Evolutionary conservation across 1,284 basidiomycete species (phyloP).

Genomic region (Pseudozyma flocculosa): DNA sequence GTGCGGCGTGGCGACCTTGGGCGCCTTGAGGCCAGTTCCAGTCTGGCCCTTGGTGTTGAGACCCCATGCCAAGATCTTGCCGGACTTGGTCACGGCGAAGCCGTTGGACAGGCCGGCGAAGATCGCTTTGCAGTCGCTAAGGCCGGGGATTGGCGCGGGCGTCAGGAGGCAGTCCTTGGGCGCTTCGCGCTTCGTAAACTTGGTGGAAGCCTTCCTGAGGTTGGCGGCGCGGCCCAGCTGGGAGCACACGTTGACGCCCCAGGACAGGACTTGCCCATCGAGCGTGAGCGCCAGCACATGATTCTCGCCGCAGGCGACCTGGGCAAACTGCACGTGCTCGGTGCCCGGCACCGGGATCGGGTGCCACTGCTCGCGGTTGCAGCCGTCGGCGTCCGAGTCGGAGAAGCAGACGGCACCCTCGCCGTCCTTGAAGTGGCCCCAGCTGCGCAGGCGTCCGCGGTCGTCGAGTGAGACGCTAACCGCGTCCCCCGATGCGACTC

Average conservation of each 20-base stretch:
- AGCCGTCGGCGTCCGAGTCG: constrained; percentile 40
- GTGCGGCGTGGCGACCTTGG: constrained; percentile 69
- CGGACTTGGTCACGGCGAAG: constrained; percentile 80
- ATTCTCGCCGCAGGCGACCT: constrained; percentile 78
- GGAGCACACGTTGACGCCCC: constrained; percentile 80
- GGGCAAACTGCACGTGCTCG: constrained; percentile 66
- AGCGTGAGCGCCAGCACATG: constrained; percentile 83
- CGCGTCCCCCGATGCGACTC: constrained; percentile 78
- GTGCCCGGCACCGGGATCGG: constrained; percentile 58
- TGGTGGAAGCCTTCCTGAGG: constrained; percentile 50
- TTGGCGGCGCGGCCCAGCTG: constrained; percentile 82
- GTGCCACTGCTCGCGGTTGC: constrained; percentile 45
- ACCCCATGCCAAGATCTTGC: constrained; percentile 87
- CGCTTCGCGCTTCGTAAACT: constrained; percentile 57
- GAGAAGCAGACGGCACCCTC: constrained; percentile 86
- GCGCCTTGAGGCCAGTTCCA: constrained; percentile 63
- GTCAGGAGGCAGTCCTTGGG: constrained; percentile 78
- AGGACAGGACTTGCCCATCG: constrained; percentile 74
- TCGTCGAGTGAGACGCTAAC: constrained; percentile 77
- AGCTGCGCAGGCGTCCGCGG: constrained; percentile 69
- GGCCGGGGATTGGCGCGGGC: constrained; percentile 70
- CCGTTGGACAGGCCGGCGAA: constrained; percentile 82
- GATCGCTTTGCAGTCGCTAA: constrained; percentile 74
- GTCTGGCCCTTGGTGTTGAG: constrained; percentile 76
- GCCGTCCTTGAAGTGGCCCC: constrained; percentile 71